phyloP scores from a whole-genome alignment of 805 yeast species.

The Nakazawaea peltata region DNA sequence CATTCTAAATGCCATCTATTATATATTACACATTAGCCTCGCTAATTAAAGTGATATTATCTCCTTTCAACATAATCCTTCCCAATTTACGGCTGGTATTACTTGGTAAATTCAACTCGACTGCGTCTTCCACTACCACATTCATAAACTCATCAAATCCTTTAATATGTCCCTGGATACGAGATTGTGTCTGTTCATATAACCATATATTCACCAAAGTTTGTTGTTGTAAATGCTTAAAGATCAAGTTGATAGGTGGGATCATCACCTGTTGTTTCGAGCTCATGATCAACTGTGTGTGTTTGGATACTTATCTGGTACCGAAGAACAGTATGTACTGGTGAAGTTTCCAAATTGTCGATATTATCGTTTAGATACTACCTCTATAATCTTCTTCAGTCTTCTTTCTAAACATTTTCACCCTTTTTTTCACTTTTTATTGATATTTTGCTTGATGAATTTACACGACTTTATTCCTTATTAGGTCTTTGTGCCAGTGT shows the following conservation, averaged over 20 bases:
- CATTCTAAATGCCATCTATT: neutral
- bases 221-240: conserved; percentile 79
- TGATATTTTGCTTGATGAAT: too few species aligned
- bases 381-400: neutral
- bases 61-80: conserved; percentile 81
- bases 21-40: conserved; percentile 1
- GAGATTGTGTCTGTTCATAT: conserved; percentile 69
- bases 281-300: neutral
- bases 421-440: neutral
- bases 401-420: neutral
- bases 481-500: too few species aligned
- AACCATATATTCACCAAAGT: conserved; percentile 80
- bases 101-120: conserved; percentile 54
- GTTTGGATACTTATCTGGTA: too few species aligned
- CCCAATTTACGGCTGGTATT: conserved; percentile 52
- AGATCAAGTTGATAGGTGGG: conserved; percentile 90
- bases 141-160: conserved; percentile 99
- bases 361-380: too few species aligned
- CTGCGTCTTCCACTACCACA: conserved; percentile 49
- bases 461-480: too few species aligned
- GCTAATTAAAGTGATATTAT: conserved; percentile 72
- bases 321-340: too few species aligned
- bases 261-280: conserved; percentile 42
- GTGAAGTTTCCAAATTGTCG: too few species aligned
- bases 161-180: conserved; percentile 75